Evolutionary conservation across 148 eudicot species (phyloP).

Genomic region (Pouteria glomerata): DNA sequence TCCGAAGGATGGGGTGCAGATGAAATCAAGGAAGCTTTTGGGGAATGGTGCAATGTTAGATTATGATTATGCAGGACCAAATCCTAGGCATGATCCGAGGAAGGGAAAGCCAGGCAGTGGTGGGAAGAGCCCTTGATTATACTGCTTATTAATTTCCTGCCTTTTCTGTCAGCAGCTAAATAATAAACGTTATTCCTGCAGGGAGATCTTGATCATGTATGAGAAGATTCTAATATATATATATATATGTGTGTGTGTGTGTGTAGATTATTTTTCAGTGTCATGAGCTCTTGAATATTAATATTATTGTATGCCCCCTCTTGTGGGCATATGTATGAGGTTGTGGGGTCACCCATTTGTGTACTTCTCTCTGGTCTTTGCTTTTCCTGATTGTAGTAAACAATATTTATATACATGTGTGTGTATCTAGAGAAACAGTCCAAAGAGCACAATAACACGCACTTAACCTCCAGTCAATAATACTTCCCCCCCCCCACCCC

Average conservation of each 20-base stretch:
- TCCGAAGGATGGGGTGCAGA: constrained; percentile 21
- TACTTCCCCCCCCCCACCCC: too few relatives aligned
- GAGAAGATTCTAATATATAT: constrained; percentile 1
- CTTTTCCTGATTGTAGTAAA: not conserved
- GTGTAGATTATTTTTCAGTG: too few relatives aligned
- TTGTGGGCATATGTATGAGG: constrained; percentile 1
- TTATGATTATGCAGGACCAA: constrained; percentile 82
- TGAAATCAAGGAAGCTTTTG: constrained; percentile 59
- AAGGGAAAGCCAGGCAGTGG: constrained; percentile 49
- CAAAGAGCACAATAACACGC: too few relatives aligned
- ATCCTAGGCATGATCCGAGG: constrained; percentile 86
- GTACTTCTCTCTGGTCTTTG: constrained; percentile 3
- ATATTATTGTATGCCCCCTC: not conserved
- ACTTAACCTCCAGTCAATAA: too few relatives aligned
- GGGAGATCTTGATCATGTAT: constrained; percentile 6
- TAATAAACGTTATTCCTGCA: not conserved
- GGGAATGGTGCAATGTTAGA: constrained; percentile 45
- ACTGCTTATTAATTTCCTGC: not conserved
- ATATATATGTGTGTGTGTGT: too few relatives aligned
- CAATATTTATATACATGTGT: too few relatives aligned
- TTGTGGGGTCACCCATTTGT: not conserved
- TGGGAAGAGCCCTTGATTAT: constrained; percentile 37
- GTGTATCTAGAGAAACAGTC: too few relatives aligned
- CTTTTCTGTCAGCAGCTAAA: not conserved
- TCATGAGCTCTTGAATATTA: not conserved